phyloP scores from a whole-genome alignment of 2,329 filamentous ascomycete genomes.

The Stachybotrys echinatus region DNA sequence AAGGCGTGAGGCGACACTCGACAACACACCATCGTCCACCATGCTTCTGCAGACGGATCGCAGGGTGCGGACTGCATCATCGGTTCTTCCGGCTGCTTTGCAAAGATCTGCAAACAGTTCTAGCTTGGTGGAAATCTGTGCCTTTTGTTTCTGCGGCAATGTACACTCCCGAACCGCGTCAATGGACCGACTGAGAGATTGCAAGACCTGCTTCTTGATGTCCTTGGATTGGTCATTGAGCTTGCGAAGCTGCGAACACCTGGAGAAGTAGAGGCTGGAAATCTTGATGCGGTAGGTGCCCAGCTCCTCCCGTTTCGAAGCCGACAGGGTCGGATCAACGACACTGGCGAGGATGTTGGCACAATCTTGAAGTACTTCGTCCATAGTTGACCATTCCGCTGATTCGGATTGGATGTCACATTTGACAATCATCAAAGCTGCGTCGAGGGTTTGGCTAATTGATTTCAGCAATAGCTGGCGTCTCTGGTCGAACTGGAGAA shows the following conservation, averaged over 20 bases:
- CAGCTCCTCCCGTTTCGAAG: slow-evolving; percentile 23
- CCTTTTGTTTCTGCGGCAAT: slow-evolving; percentile 50
- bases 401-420: slow-evolving; percentile 40
- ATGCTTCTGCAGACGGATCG: slow-evolving; percentile 57
- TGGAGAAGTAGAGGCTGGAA: slow-evolving; percentile 67
- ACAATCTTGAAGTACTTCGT: slow-evolving; percentile 53
- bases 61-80: slow-evolving; percentile 54
- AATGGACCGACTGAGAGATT: slow-evolving; percentile 58
- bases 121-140: slow-evolving; percentile 57
- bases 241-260: slow-evolving; percentile 48
- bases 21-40: slow-evolving; percentile 52
- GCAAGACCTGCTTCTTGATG: slow-evolving; percentile 37
- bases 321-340: slow-evolving; percentile 29
- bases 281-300: slow-evolving; percentile 57
- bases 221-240: slow-evolving; percentile 30
- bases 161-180: slow-evolving; percentile 54
- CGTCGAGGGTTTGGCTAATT: slow-evolving; percentile 54
- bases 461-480: slow-evolving; percentile 46
- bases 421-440: slow-evolving; percentile 52
- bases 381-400: slow-evolving; percentile 49
- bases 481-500: slow-evolving; percentile 57
- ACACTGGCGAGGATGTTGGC: slow-evolving; percentile 48
- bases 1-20: slow-evolving; percentile 45
- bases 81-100: slow-evolving; percentile 43
- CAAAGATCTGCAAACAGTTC: slow-evolving; percentile 62